Percentiles rank a stretch among this genome's conserved stretches.
Evolutionary conservation across 495 filamentous ascomycete genomes (phyloP).

Genomic region (Tuber aestivum): DNA sequence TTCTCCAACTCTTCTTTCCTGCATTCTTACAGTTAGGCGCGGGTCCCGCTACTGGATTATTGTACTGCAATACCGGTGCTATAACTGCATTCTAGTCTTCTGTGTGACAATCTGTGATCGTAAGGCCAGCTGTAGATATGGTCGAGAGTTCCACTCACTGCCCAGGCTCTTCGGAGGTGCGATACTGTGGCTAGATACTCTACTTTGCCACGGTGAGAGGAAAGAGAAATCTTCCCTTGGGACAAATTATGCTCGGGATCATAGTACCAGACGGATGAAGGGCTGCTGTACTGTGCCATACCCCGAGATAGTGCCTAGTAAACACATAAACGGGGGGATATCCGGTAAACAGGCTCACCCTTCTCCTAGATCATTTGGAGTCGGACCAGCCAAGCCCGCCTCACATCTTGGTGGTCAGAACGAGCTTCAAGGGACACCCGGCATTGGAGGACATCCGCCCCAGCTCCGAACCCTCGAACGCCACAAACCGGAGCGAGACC

Average conservation of each 20-base stretch:
- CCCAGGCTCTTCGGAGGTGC: not conserved
- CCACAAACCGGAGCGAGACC: not conserved
- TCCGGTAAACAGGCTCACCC: not conserved
- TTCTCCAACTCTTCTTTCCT: not conserved
- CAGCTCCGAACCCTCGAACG: not conserved
- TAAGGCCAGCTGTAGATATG: not conserved
- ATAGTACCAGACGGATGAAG: not conserved
- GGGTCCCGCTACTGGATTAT: not conserved
- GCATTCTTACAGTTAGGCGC: not conserved
- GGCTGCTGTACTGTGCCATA: not conserved
- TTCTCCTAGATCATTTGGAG: not conserved
- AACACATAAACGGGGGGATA: not conserved
- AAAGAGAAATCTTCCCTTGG: no score
- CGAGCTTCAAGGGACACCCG: not conserved
- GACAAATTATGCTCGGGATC: not conserved
- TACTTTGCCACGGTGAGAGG: no score
- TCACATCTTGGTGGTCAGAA: not conserved
- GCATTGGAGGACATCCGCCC: not conserved
- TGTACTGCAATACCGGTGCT: slow-evolving; percentile 1
- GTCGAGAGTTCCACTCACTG: not conserved
- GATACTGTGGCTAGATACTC: not conserved
- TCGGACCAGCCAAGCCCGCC: not conserved
- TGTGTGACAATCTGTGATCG: not conserved
- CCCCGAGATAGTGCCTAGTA: not conserved
- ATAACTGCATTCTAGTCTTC: not conserved